Evolutionary conservation across 129 eudicot species (phyloP).

Genomic region (Escallonia rubra): DNA sequence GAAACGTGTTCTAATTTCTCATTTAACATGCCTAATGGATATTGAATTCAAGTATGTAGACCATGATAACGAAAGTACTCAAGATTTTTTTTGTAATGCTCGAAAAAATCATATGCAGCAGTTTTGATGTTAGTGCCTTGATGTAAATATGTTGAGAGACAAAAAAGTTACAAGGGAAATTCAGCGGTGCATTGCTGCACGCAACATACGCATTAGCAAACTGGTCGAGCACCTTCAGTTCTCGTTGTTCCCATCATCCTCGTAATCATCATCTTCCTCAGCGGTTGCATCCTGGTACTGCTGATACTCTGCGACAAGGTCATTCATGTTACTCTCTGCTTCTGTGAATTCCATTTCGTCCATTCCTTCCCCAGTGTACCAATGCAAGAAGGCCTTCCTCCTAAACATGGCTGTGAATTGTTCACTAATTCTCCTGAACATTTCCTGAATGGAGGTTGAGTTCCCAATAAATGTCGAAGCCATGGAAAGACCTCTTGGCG

Average conservation of each 20-base stretch:
- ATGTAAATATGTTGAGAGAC: too few species aligned
- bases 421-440: slow-evolving; percentile 61
- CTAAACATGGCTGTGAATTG: slow-evolving; percentile 70
- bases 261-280: slow-evolving; percentile 50
- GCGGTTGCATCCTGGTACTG: slow-evolving; percentile 76
- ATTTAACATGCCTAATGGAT: too few species aligned
- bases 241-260: slow-evolving; percentile 33
- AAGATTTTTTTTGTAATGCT: too few species aligned
- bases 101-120: too few species aligned
- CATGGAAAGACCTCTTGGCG: slow-evolving; percentile 60
- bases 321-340: slow-evolving; percentile 56
- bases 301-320: slow-evolving; percentile 58
- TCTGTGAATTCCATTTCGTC: slow-evolving; percentile 68
- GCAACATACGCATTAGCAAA: too few species aligned
- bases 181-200: too few species aligned
- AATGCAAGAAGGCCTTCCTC: slow-evolving; percentile 68
- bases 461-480: slow-evolving; percentile 60
- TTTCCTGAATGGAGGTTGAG: slow-evolving; percentile 56
- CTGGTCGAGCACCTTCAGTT: too few species aligned
- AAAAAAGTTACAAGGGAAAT: too few species aligned
- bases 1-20: too few species aligned
- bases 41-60: too few species aligned
- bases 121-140: too few species aligned
- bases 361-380: slow-evolving; percentile 65
- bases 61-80: too few species aligned